Evolutionary conservation across 1,284 basidiomycete genomes (phyloP), one percentile per base, ranked within the genome.

Genomic region (Coriolopsis trogii): DNA sequence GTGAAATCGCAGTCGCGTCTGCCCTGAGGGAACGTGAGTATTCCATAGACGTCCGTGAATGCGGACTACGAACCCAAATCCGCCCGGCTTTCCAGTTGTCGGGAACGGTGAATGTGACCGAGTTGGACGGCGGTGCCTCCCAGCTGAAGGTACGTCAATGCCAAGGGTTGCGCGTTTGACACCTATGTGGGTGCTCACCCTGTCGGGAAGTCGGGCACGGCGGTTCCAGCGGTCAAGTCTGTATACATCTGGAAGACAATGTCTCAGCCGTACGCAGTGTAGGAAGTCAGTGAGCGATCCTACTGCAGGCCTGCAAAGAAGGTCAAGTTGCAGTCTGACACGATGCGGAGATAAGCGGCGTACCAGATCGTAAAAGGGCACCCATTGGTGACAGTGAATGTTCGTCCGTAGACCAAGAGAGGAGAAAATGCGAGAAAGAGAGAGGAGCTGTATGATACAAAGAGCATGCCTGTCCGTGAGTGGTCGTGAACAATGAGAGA

Each of bases 1-100:
- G 67, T 67, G 60, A 80, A 79, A 47, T 78, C 63, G 53, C 77
- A 79, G 31, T 73, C 68, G 13, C 70, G 68, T 31, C 68, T 40
- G 2, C 70, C 67, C 67, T 68, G 41, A 16, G 4, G 21, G 10
- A 18, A 6, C 10, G 18, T 25, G 15, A 23, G 33, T 33, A 15
- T 8, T 20, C 8, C 7, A 29, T 15, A 30, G 28, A 30, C 28
- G 28, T 30, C 4, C 9, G n/a, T n/a, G 34, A 12, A 23, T 8
- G 25, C 41, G 20, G 29, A 18, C 6, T 0, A 10, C 6, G 16
- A 18, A 66, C 71, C 71, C 71, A 73, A 49, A 73, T 73, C n/a
- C 71, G 61, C 4, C 70, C 72, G 2, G 72, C 67, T 24, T 57
- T 67, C 72, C 72, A 73, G 45, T 72, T 70, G 50, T 73, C 66